A percentile compares a stretch with the other conserved stretches of the same genome.
These are phyloP conservation scores for Podaxis pistillaris DNA, from an alignment of 768 basidiomycete species.

Conservation along the genomic window DNA sequence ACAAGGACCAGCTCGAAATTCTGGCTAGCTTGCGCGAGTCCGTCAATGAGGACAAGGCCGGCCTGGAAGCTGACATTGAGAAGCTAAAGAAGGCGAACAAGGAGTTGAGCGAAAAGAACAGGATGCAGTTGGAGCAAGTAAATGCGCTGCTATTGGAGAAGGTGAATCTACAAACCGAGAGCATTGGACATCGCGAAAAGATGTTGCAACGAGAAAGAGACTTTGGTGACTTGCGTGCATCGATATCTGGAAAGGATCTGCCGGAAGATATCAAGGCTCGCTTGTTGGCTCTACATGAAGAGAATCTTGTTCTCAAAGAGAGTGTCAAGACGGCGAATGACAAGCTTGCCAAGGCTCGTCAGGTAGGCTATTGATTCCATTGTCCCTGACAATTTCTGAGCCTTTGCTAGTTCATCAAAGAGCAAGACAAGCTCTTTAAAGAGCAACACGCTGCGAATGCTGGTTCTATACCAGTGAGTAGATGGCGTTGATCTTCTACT, in stretches of 20 bases:
- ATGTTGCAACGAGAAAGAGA: conserved; percentile 86
- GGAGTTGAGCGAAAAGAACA: conserved; percentile 77
- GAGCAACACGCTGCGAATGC: conserved; percentile 69
- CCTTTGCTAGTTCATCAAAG: conserved; percentile 75
- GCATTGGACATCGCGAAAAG: conserved; percentile 85
- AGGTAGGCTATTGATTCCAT: conserved; percentile 36
- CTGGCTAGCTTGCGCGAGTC: conserved; percentile 83
- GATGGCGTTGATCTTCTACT: not conserved
- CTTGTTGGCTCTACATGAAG: conserved; percentile 74
- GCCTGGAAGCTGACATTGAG: conserved; percentile 66
- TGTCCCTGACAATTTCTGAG: not conserved
- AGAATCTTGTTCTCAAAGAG: conserved; percentile 69
- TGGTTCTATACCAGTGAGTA: conserved; percentile 43
- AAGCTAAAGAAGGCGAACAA: conserved; percentile 64
- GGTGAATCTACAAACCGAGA: conserved; percentile 84
- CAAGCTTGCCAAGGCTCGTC: conserved; percentile 78
- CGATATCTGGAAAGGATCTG: conserved; percentile 73
- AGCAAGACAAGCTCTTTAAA: conserved; percentile 86
- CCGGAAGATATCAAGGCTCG: conserved; percentile 81
- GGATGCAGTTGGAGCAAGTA: conserved; percentile 89
- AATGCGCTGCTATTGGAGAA: conserved; percentile 87
- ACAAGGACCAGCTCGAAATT: conserved; percentile 92
- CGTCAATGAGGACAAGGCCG: conserved; percentile 83
- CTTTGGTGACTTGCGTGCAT: conserved; percentile 57
- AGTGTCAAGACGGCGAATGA: conserved; percentile 68